Conservation (phyloP, 2,329 filamentous ascomycete species). For the Exophiala mesophila region DNA sequence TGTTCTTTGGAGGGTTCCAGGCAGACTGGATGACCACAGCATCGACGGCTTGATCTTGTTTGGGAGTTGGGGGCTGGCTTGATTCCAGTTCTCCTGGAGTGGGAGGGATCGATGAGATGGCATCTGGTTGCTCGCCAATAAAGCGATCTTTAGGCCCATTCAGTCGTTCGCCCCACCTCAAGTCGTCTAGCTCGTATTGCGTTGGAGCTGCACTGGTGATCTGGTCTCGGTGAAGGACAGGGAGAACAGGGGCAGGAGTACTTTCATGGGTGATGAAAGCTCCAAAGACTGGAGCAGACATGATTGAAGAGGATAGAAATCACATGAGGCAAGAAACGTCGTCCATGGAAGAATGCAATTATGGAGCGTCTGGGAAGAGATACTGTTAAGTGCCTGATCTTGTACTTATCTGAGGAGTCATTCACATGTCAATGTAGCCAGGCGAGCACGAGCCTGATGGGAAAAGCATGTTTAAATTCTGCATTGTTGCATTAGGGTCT, state of each 20-base stretch:
- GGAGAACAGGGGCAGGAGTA: constrained; percentile 32
- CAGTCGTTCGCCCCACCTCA: constrained; percentile 22
- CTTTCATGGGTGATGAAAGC: constrained; percentile 42
- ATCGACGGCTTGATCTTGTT: constrained; percentile 23
- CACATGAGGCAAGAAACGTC: no score
- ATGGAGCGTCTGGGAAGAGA: no score
- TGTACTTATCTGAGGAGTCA: no score
- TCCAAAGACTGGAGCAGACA: constrained; percentile 35
- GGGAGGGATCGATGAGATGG: constrained; percentile 4
- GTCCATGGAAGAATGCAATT: no score
- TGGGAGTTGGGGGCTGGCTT: constrained; percentile 24
- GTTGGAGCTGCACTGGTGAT: constrained; percentile 22
- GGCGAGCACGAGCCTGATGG: no score
- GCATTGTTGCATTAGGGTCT: no score
- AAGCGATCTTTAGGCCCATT: constrained; percentile 12
- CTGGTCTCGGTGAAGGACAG: constrained; percentile 32
- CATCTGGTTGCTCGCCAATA: neutral
- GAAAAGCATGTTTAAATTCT: no score
- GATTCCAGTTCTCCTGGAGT: constrained; percentile 26
- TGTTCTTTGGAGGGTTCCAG: constrained; percentile 54
- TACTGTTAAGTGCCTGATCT: no score
- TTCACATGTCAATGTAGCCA: no score
- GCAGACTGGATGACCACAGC: constrained; percentile 25
- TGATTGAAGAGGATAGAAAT: no score
- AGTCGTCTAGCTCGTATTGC: constrained; percentile 18